phyloP scores from a whole-genome alignment of 75 land plant genomes.

The Chamaecyparis obtusa region DNA sequence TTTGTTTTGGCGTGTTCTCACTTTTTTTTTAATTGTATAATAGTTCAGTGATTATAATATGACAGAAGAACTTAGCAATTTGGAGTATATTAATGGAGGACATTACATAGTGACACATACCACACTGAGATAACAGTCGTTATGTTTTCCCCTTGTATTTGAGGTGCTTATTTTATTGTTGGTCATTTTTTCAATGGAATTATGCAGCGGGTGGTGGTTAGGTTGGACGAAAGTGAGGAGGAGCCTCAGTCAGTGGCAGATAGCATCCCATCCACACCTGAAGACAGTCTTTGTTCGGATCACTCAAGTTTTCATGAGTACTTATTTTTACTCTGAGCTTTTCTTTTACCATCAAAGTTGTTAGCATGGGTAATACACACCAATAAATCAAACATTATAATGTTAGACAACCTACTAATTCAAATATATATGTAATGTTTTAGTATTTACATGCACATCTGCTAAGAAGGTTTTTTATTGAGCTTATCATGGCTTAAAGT shows the following conservation, averaged over 20 bases:
- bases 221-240: conserved; percentile 29
- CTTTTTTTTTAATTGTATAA: neutral
- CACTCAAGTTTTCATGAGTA: conserved; percentile 9
- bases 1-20: neutral
- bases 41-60: neutral
- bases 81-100: neutral
- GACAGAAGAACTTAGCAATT: neutral
- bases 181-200: neutral
- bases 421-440: neutral
- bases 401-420: neutral
- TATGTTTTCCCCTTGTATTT: neutral
- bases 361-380: neutral
- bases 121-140: neutral
- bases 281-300: neutral
- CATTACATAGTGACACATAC: neutral
- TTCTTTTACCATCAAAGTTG: neutral
- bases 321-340: neutral
- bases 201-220: conserved; percentile 14
- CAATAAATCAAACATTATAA: conserved; percentile 2
- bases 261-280: conserved; percentile 12
- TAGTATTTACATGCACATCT: neutral
- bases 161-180: conserved; percentile 8
- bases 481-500: neutral
- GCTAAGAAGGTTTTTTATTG: neutral
- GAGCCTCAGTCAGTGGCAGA: neutral